Evolutionary conservation across 2,329 filamentous ascomycete genomes (phyloP), one percentile per base, ranked within the genome.

Genomic region (Fusarium torulosum): DNA sequence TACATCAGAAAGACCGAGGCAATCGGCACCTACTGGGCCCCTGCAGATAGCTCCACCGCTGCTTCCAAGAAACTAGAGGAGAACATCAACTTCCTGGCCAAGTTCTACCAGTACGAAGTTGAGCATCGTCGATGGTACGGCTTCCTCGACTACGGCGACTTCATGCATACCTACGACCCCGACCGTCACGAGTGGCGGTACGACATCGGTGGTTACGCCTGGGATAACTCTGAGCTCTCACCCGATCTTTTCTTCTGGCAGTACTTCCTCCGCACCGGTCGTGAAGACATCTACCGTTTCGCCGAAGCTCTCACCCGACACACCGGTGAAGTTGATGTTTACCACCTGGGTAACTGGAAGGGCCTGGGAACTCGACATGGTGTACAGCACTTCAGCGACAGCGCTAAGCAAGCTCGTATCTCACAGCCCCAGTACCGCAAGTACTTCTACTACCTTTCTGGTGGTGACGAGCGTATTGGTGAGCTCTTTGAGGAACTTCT

Each of bases 141-240:
- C 0, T 89, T 89, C 77, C 84, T 83, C 74, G 86, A 90, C 60
- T 80, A 88, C 53, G 88, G 88, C 3, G 88, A 90, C 65, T 81
- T 90, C 40, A 86, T 87, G 80, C 88, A 90, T 68, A 85, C 86
- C 0, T 90, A 90, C 61, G 87, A 90, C 50, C 66, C 73, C 0
- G 83, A 88, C 71, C 79, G 87, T 6, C 87, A 89, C 63, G 80
- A 79, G 1, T 90, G 88, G 88, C 81, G 86, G 2, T 90, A 89
- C 56, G 88, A 90, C 44, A 75, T 90, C 19, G 88, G 88, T 5
- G 88, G 88, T 0, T 90, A 86, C 59, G 87, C 86, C 0, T 90
- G 88, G 88, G 87, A 89, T 47, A 90, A 90, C 70, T 87, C 85
- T 0, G 87, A 90, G 72, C 79, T 90, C 0, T 89, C 87, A 0